phyloP scores from a whole-genome alignment of 2,329 filamentous ascomycete species.

The Periconia digitata region DNA sequence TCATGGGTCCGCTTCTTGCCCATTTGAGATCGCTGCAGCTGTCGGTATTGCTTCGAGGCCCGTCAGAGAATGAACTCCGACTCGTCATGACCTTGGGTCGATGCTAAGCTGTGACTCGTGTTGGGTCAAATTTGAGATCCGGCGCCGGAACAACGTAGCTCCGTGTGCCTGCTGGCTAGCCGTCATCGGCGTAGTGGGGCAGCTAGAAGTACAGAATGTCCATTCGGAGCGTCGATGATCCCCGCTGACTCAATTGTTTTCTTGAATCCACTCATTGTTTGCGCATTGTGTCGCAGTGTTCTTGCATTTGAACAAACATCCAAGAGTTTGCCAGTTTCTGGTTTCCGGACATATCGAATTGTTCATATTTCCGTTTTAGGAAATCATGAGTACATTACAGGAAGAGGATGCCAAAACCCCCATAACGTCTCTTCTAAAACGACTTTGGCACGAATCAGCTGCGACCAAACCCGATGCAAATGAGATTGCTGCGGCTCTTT shows the following conservation, averaged over 20 bases:
- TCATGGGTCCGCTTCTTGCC: constrained; percentile 46
- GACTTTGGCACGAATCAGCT: constrained; percentile 64
- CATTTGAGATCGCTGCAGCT: constrained; percentile 38
- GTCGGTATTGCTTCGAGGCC: constrained; percentile 32
- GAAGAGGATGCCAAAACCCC: constrained; percentile 42
- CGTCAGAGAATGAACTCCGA: constrained; percentile 43
- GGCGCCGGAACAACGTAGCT: constrained; percentile 20
- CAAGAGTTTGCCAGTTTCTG: too few species aligned
- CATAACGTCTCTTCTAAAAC: constrained; percentile 72
- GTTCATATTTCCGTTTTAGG: background rate
- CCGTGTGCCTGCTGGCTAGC: constrained; percentile 22
- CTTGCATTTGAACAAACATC: background rate
- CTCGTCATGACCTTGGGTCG: constrained; percentile 36
- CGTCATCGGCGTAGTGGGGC: constrained; percentile 18
- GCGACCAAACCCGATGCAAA: constrained; percentile 59
- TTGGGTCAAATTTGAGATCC: constrained; percentile 23
- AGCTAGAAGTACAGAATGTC: constrained; percentile 14
- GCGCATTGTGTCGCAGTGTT: background rate
- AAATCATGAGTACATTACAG: constrained; percentile 25
- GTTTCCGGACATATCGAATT: background rate
- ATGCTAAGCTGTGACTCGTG: constrained; percentile 15
- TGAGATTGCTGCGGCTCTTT: constrained; percentile 88
- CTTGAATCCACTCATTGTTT: background rate
- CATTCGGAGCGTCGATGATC: constrained; percentile 8
- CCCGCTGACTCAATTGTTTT: constrained; percentile 19